Evolutionary conservation across 2,329 filamentous ascomycete species (phyloP).

Genomic region (Cytospora piceae): DNA sequence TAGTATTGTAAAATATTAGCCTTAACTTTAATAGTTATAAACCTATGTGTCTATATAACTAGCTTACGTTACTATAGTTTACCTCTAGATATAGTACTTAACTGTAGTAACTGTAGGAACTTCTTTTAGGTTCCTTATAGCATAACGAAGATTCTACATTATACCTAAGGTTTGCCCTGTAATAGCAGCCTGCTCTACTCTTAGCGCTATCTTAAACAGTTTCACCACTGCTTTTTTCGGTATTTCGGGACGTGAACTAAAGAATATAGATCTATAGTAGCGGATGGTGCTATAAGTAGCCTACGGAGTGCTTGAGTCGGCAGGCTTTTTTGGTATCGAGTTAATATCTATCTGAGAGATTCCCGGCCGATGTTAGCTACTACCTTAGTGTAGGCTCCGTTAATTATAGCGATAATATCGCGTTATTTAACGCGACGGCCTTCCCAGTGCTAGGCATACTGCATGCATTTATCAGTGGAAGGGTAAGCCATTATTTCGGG

Average conservation of each 20-base stretch:
- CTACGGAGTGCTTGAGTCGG: conserved; percentile 36
- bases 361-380: conserved; percentile 36
- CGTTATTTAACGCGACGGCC: background rate
- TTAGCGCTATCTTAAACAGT: too few species aligned
- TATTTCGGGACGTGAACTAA: conserved; percentile 32
- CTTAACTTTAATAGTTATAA: too few species aligned
- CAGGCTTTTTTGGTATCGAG: background rate
- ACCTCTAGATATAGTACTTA: too few species aligned
- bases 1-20: too few species aligned
- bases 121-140: too few species aligned
- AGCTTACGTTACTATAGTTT: too few species aligned
- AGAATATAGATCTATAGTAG: conserved; percentile 37
- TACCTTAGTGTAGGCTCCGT: conserved; percentile 3
- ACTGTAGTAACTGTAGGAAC: too few species aligned
- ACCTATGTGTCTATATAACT: too few species aligned
- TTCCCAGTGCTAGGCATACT: background rate
- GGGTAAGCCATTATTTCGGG: conserved; percentile 47
- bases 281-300: conserved; percentile 37
- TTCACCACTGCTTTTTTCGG: too few species aligned
- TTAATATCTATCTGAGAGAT: background rate
- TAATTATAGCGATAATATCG: conserved; percentile 11
- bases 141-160: too few species aligned
- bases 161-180: too few species aligned
- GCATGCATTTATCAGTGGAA: conserved; percentile 39
- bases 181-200: too few species aligned